Conservation (phyloP, 108 stramenopile species). For the Cyclotella cryptica region DNA sequence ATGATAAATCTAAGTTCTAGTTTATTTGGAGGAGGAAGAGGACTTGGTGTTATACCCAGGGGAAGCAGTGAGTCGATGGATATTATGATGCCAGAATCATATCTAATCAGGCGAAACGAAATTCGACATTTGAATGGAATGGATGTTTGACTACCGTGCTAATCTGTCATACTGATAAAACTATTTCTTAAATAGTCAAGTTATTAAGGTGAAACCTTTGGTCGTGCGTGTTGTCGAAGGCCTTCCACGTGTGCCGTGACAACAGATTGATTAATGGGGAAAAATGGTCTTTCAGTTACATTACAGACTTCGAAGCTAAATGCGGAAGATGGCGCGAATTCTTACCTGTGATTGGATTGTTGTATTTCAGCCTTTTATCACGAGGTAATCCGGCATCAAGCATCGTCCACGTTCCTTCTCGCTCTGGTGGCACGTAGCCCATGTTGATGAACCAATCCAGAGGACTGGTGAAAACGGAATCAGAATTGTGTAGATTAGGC, state of each 20-base stretch:
- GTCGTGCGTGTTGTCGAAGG: slow-evolving; percentile 1
- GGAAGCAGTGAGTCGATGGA: slow-evolving; percentile 13
- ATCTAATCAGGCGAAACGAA: slow-evolving; percentile 69
- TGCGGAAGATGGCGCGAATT: too few species aligned
- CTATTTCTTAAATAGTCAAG: background rate
- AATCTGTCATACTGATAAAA: background rate
- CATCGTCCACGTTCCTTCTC: slow-evolving; percentile 65
- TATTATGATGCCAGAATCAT: slow-evolving; percentile 57
- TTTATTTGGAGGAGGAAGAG: slow-evolving; percentile 61
- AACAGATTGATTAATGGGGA: background rate
- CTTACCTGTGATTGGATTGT: slow-evolving; percentile 1
- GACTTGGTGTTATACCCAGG: slow-evolving; percentile 25
- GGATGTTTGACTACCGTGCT: slow-evolving; percentile 14
- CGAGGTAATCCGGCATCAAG: slow-evolving; percentile 50
- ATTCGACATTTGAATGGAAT: slow-evolving; percentile 68
- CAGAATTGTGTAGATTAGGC: too few species aligned
- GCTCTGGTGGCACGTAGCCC: slow-evolving; percentile 87
- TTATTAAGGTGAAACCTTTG: background rate
- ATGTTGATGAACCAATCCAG: slow-evolving; percentile 87
- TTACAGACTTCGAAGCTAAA: background rate
- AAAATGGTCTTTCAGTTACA: background rate
- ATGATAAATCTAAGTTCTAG: slow-evolving; percentile 37
- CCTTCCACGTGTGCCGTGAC: background rate
- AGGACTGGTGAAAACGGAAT: slow-evolving; percentile 29
- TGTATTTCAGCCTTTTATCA: background rate